phyloP scores from a whole-genome alignment of 2,329 filamentous ascomycete genomes.

The Xylariaceae sp. region DNA sequence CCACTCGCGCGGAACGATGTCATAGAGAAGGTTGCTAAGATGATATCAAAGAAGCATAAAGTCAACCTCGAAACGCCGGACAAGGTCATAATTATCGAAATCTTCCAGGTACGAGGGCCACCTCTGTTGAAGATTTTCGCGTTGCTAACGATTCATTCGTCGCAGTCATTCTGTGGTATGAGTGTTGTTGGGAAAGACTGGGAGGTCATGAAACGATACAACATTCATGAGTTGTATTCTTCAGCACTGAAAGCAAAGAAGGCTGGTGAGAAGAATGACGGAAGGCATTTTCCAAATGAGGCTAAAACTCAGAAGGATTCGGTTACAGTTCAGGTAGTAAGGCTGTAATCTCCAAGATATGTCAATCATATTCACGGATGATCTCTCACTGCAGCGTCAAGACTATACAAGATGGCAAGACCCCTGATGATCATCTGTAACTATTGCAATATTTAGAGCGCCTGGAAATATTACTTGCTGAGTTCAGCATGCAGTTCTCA shows the following conservation, averaged over 20 bases:
- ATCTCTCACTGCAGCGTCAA: no score
- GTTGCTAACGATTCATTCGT: conserved; percentile 4
- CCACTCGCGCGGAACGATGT: conserved; percentile 63
- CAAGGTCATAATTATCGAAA: conserved; percentile 73
- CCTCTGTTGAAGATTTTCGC: not conserved
- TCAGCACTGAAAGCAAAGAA: conserved; percentile 26
- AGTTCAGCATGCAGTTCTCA: no score
- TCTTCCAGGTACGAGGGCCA: conserved; percentile 64
- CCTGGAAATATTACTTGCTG: no score
- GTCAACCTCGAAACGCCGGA: conserved; percentile 77
- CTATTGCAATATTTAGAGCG: no score
- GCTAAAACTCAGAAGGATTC: no score
- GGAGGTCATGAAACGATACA: conserved; percentile 71
- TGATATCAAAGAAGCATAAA: conserved; percentile 64
- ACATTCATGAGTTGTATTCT: conserved; percentile 69
- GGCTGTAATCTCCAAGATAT: no score
- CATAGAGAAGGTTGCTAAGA: conserved; percentile 65
- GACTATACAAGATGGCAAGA: no score
- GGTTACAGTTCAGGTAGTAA: no score
- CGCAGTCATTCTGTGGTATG: conserved; percentile 69
- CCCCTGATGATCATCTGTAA: no score
- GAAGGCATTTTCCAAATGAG: no score
- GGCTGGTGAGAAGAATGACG: conserved; percentile 11
- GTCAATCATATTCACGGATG: no score
- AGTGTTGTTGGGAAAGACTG: conserved; percentile 74